Evolutionary conservation across 75 land plant species (phyloP), one percentile per base, ranked within the genome.

Genomic region (Pinus albicaulis): DNA sequence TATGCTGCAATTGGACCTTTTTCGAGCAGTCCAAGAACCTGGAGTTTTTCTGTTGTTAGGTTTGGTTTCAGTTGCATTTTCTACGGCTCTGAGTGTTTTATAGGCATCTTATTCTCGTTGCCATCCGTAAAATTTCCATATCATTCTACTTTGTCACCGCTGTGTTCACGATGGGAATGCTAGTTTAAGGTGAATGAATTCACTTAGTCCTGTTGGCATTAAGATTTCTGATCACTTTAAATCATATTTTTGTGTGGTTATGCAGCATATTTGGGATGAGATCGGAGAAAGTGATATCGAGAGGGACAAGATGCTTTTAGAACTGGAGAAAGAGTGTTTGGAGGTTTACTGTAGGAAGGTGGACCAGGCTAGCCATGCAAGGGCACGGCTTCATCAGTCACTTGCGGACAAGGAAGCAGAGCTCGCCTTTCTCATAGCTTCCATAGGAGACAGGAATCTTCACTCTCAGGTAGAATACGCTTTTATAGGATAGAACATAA

Each of bases 221-320:
- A 15, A 24, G 24, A 25, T 2, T 52, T 2, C 24, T 59, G 24
- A 36, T 77, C 31, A 59, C 3, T 23, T 72, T 44, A 34, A 72
- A 17, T 1, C 5, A 22, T n/a, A n/a, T 26, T 73, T 48, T 22
- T 19, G 0, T 61, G 25, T 16, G 26, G 16, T 55, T 44, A 74
- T 56, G 72, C 87, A 87, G 89, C 77, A 77, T 6, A 72, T 87
- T 23, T 87, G 89, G 89, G 83, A 73, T 19, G 89, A 87, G 68
- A 78, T 87, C 53, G 89, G 89, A 31, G 89, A 87, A 65, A 85
- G 48, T 44, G 84, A 85, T 24, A 74, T 41, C 44, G 88, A 87
- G 12, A 85, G 83, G 36, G 89, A 85, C 55, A 59, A 53, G 19
- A 87, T 87, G 89, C 66, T 87, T n/a, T 12, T 81, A 59, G 86